phyloP scores from a whole-genome alignment of 2,329 filamentous ascomycete genomes.

The Anthostomella pinea region DNA sequence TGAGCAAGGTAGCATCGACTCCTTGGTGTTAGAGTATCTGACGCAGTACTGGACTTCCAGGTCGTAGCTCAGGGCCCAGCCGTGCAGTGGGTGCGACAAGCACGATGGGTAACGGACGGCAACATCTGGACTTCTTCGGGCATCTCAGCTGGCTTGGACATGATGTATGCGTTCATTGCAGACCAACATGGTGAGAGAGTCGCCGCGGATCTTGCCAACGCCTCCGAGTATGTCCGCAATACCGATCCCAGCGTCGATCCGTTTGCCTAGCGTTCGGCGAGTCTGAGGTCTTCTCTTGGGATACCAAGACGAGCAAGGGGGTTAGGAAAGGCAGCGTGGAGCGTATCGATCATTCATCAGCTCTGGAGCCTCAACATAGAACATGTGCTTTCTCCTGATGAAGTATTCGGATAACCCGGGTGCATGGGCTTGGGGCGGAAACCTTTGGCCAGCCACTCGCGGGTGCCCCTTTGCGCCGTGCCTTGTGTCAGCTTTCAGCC shows the following conservation, averaged over 20 bases:
- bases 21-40: not conserved
- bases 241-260: conserved; percentile 49
- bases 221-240: conserved; percentile 58
- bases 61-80: conserved; percentile 42
- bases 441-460: too few species aligned
- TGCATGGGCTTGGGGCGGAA: too few species aligned
- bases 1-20: conserved; percentile 23
- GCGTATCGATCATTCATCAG: too few species aligned
- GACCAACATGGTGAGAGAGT: conserved; percentile 51
- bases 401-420: too few species aligned
- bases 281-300: too few species aligned
- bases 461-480: too few species aligned
- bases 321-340: too few species aligned
- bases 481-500: too few species aligned
- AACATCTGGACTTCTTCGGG: conserved; percentile 67
- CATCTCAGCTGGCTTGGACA: conserved; percentile 57
- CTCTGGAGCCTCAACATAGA: too few species aligned
- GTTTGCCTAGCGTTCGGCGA: conserved; percentile 48
- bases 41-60: conserved; percentile 9
- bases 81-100: conserved; percentile 58
- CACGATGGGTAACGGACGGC: conserved; percentile 63
- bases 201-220: conserved; percentile 46
- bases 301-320: too few species aligned
- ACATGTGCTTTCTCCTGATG: too few species aligned
- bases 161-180: conserved; percentile 55